Evolutionary conservation across 2,329 filamentous ascomycete species (phyloP), one percentile per base, ranked within the genome.

Genomic region (Aspergillus pseudoterreus): DNA sequence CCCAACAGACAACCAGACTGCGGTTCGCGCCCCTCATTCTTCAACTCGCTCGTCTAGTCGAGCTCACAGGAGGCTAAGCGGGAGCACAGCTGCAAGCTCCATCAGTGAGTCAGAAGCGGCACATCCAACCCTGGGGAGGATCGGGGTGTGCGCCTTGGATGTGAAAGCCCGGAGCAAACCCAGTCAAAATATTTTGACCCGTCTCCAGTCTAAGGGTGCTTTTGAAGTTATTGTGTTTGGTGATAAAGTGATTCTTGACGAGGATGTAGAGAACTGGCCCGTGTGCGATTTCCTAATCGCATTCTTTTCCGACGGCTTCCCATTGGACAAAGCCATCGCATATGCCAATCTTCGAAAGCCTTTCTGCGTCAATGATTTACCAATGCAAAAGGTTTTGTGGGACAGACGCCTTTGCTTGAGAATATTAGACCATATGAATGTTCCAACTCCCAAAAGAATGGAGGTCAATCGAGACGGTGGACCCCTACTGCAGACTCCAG

Each of bases 171-270:
- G 94, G 64, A 96, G 92, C 78, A 97, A 97, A 72, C 94, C 94
- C 1, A 96, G 92, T 67, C 83, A 95, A 59, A 97, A 96, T 66
- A 99, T 99, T 60, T 76, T 99, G 53, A 97, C 95, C 65, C 84
- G 92, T 46, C 79, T 99, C 17, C 92, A 96, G 58, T 84, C 88
- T 32, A 92, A 95, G 59, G 84, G 86, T 45, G 92, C 97, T 62
- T 97, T 99, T 65, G 92, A 99, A 64, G 92, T 97, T 21, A 87
- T 95, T 55, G 92, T 99, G 11, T 99, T 99, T 75, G 95, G 94
- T 44, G 94, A 99, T 76, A 99, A 99, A 74, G 92, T 96, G 41
- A 99, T 99, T 60, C 79, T 99, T 33, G 94, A 99, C 65, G 94
- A 99, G 81, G 89, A 88, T 56, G 87, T 96, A 50, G 91, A 95